Conservation (phyloP, 306 rosid species). For the Castanea crenata region DNA sequence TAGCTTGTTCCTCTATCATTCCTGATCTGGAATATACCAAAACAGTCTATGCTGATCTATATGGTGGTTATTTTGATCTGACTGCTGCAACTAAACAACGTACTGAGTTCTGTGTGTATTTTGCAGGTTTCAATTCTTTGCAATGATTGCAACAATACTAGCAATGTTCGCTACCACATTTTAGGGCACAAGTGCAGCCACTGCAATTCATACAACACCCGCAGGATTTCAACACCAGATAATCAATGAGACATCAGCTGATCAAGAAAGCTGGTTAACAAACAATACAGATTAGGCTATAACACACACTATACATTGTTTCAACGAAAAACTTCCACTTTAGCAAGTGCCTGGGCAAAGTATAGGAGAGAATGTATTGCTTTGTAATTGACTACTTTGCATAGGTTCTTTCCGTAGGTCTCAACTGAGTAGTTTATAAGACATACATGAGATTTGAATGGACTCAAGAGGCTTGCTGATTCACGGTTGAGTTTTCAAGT, state of each 20-base stretch:
- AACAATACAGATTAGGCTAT: background rate
- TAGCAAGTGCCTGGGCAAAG: background rate
- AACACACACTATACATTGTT: background rate
- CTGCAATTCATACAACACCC: constrained; percentile 67
- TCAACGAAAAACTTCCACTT: background rate
- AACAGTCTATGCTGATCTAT: background rate
- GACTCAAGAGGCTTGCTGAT: background rate
- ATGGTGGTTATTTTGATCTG: background rate
- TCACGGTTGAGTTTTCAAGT: background rate
- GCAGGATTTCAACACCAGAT: constrained; percentile 45
- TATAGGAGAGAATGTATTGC: background rate
- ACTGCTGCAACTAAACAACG: background rate
- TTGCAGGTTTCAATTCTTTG: constrained; percentile 69
- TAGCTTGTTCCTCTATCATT: background rate
- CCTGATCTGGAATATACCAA: background rate
- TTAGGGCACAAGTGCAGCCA: constrained; percentile 59
- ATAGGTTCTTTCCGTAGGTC: background rate
- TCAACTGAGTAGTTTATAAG: background rate
- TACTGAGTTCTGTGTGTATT: constrained; percentile 12
- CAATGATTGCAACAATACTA: constrained; percentile 59
- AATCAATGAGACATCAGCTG: constrained; percentile 13
- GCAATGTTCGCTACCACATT: constrained; percentile 51
- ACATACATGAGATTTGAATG: background rate
- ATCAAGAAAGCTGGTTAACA: background rate
- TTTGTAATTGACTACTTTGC: background rate